These are phyloP conservation scores for Rhexocercosporidium sp. DNA, from an alignment of 2,329 filamentous ascomycete species.

Conservation along the genomic window DNA sequence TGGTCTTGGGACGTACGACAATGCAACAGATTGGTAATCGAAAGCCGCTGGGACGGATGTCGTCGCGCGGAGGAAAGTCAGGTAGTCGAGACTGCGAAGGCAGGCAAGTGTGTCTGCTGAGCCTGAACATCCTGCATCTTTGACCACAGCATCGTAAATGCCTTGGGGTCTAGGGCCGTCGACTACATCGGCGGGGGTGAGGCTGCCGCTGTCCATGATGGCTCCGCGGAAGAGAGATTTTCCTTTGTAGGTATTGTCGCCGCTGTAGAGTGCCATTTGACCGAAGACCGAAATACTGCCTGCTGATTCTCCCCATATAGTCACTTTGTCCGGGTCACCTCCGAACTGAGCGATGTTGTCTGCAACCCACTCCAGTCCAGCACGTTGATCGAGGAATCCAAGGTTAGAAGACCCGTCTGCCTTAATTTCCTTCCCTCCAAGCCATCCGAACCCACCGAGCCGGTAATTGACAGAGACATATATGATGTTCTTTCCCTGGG, in stretches of 20 bases:
- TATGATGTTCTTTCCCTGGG: conserved; percentile 66
- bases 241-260: conserved; percentile 76
- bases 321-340: conserved; percentile 55
- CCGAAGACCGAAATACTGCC: conserved; percentile 76
- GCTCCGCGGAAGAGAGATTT: conserved; percentile 75
- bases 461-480: conserved; percentile 83
- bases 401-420: conserved; percentile 72
- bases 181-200: conserved; percentile 65
- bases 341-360: conserved; percentile 81
- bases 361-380: conserved; percentile 76
- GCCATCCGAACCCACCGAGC: conserved; percentile 74
- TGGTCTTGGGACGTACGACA: conserved; percentile 77
- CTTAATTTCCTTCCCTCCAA: conserved; percentile 71
- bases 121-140: conserved; percentile 63
- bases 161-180: conserved; percentile 69
- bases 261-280: conserved; percentile 76
- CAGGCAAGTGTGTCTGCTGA: conserved; percentile 65
- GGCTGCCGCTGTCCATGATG: conserved; percentile 77
- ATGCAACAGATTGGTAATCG: conserved; percentile 69
- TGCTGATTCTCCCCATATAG: conserved; percentile 55
- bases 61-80: conserved; percentile 65
- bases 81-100: conserved; percentile 65
- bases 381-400: conserved; percentile 74
- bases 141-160: conserved; percentile 67
- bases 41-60: conserved; percentile 74